phyloP scores from a whole-genome alignment of 768 basidiomycete genomes.

The Boletus rufocinnamomeus region DNA sequence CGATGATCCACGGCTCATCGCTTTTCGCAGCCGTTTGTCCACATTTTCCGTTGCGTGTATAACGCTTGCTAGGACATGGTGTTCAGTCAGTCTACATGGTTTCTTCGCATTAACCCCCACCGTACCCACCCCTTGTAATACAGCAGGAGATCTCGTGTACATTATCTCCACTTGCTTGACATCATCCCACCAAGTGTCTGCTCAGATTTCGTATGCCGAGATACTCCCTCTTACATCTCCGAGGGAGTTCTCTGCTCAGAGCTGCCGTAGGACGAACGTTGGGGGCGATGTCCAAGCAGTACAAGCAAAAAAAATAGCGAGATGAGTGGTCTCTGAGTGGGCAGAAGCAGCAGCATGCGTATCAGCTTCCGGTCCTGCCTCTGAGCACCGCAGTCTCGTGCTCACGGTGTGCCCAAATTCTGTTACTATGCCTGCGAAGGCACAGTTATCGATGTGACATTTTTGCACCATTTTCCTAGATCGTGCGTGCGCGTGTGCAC shows the following conservation, averaged over 20 bases:
- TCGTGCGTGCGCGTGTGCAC: slow-evolving; percentile 20
- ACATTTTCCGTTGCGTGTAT: slow-evolving; percentile 13
- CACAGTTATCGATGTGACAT: slow-evolving; percentile 16
- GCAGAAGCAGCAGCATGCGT: slow-evolving; percentile 28
- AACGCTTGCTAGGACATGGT: slow-evolving; percentile 1
- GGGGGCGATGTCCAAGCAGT: slow-evolving; percentile 16
- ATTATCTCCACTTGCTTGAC: slow-evolving; percentile 6
- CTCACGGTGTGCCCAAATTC: slow-evolving; percentile 9
- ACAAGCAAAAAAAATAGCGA: slow-evolving; percentile 23
- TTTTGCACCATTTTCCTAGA: slow-evolving; percentile 16
- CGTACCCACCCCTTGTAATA: slow-evolving; percentile 5
- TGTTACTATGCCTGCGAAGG: slow-evolving; percentile 18
- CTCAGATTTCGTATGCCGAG: not conserved
- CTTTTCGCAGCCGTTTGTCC: slow-evolving; percentile 15
- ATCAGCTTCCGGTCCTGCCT: slow-evolving; percentile 30
- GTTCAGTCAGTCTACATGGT: slow-evolving; percentile 6
- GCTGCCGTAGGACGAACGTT: slow-evolving; percentile 2
- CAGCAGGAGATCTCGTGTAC: slow-evolving; percentile 7
- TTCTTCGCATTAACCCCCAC: slow-evolving; percentile 10
- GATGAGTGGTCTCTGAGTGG: slow-evolving; percentile 33
- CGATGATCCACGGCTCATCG: slow-evolving; percentile 15
- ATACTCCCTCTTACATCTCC: slow-evolving; percentile 21
- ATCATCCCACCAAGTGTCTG: not conserved
- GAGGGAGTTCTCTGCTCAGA: slow-evolving; percentile 13
- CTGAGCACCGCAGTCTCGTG: slow-evolving; percentile 26